A percentile compares a stretch with the other conserved stretches of the same genome.
Evolutionary conservation across 139 green algal genomes (phyloP).

Genomic region (Coelastrella sp.): DNA sequence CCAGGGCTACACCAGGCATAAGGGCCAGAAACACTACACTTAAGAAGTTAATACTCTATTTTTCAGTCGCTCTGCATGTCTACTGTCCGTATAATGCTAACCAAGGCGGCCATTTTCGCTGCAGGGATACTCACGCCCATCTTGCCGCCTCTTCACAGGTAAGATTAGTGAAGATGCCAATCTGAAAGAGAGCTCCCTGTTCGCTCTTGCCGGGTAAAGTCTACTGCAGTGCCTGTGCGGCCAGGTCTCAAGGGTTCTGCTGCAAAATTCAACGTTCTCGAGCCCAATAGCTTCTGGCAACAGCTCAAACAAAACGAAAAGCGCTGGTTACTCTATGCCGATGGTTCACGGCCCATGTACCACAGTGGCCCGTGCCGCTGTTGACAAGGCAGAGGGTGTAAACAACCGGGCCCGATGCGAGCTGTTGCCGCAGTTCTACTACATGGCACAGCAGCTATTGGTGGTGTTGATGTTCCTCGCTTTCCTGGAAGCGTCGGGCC

Average conservation of each 20-base stretch:
- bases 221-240: background rate
- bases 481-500: too few relatives aligned
- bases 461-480: too few relatives aligned
- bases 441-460: too few relatives aligned
- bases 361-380: too few relatives aligned
- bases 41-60: background rate
- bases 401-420: too few relatives aligned
- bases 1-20: background rate
- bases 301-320: too few relatives aligned
- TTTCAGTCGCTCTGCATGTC: background rate
- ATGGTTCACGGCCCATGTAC: too few relatives aligned
- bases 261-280: background rate
- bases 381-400: too few relatives aligned
- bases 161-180: background rate
- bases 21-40: background rate
- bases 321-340: too few relatives aligned
- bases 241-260: background rate
- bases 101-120: conserved; percentile 1
- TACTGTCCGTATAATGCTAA: background rate
- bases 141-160: background rate
- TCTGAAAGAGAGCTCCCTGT: background rate
- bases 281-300: too few relatives aligned
- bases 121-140: background rate
- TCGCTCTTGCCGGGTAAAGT: background rate
- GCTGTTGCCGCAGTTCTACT: too few relatives aligned